Percentiles rank a stretch among this genome's conserved stretches.
Evolutionary conservation across 2,329 filamentous ascomycete genomes (phyloP).

Genomic region (Microascus cirrosus): DNA sequence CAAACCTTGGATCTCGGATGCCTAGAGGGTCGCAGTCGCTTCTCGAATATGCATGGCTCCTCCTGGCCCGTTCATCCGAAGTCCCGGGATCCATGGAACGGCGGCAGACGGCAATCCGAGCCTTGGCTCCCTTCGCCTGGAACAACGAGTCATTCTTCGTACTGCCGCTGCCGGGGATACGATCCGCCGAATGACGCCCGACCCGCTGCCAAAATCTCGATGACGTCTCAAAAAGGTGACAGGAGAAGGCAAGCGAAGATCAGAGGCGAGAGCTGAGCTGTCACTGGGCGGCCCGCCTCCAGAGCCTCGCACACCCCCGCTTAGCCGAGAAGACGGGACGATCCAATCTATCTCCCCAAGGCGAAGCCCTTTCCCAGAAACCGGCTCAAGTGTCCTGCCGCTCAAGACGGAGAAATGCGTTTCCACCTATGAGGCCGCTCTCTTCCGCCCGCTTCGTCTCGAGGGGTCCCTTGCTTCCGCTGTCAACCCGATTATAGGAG

Average conservation of each 20-base stretch:
- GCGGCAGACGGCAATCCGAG: too few species aligned
- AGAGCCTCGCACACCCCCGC: not conserved
- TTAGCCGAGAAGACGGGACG: not conserved
- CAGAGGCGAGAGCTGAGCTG: not conserved
- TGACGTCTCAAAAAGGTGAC: not conserved
- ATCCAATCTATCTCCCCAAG: not conserved
- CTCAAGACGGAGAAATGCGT: not conserved
- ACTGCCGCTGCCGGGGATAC: not conserved
- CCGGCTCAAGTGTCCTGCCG: conserved; percentile 4
- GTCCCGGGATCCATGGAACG: too few species aligned
- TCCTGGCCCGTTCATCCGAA: too few species aligned
- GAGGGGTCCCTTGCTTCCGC: conserved; percentile 2
- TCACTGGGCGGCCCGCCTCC: conserved; percentile 1
- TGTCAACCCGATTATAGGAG: conserved; percentile 1
- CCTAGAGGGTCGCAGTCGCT: too few species aligned
- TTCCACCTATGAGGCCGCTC: not conserved
- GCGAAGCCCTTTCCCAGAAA: not conserved
- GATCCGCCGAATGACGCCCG: not conserved
- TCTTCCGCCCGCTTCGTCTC: not conserved
- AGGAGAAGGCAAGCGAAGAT: not conserved
- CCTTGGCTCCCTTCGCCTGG: not conserved
- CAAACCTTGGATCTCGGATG: not conserved
- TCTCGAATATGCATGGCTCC: too few species aligned
- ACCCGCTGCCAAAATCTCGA: conserved; percentile 1
- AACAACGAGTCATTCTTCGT: not conserved